Evolutionary conservation across 2,329 filamentous ascomycete species (phyloP), one percentile per base, ranked within the genome.

Genomic region (Ceratocystis smalleyi): DNA sequence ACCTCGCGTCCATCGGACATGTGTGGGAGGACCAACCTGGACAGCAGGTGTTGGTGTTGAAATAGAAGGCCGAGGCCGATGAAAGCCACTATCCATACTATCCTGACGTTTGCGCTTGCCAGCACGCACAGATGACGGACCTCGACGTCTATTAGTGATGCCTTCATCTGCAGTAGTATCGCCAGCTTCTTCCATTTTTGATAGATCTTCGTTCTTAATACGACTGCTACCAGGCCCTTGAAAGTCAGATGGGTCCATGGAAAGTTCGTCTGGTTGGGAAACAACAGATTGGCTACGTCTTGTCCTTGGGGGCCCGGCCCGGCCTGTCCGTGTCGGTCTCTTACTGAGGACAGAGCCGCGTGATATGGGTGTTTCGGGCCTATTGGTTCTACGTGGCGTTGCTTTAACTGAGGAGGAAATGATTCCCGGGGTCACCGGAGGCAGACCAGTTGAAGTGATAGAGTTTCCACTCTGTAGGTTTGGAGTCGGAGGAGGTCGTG

Each of bases 1-100:
- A 59, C 86, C 86, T 59, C 88, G 84, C 15, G 88, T 89, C 78
- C 87, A 88, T 49, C 88, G 77, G 4, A 91, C 87, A 65, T 89
- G 81, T 7, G 82, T 83, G 24, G 83, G 82, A 32, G 85, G 83
- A 67, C 65, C 65, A 22, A 66, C 65, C 54, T 66, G 63, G 24
- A 64, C 62, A 5, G 65, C 47, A 24, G 65, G 78, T 70, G 73
- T 79, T 72, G 65, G 76, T n/a, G 54, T 62, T 17, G 79, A 68
- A 72, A 64, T 66, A 10, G 49, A 66, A 19, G 62, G 59, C 10
- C 65, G 65, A 75, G 40, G 61, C 69, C 75, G 80, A 66, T 75
- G 77, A 61, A 51, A 43, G 12, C 55, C 72, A 79, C 67, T 71
- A 72, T 66, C 69, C 4, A 79, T 77, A 3, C 78, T 77, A 5